A percentile compares a stretch with the other conserved stretches of the same genome.
These are phyloP conservation scores for Berberis thunbergii DNA, from an alignment of 164 flowering plant genomes.

Conservation along the genomic window DNA sequence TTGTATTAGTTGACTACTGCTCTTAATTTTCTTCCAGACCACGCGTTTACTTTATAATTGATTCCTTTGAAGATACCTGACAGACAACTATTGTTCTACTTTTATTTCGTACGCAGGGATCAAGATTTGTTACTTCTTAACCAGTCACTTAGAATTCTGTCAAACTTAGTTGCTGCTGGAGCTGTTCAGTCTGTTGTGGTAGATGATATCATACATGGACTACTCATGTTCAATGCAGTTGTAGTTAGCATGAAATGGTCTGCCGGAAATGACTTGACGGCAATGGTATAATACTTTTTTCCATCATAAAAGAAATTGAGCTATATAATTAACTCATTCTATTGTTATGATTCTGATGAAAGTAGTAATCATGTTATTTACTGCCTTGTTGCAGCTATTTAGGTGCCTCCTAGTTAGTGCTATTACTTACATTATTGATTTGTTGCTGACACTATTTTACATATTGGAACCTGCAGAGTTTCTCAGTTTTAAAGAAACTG, in stretches of 20 bases:
- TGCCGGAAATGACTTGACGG: slow-evolving; percentile 38
- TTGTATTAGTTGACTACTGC: no score
- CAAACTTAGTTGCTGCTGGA: slow-evolving; percentile 70
- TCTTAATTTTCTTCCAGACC: no score
- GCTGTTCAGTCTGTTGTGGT: slow-evolving; percentile 44
- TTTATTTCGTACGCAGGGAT: slow-evolving; percentile 42
- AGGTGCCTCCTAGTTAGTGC: not conserved
- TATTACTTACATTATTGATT: not conserved
- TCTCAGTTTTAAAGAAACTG: slow-evolving; percentile 49
- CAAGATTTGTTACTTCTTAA: slow-evolving; percentile 32
- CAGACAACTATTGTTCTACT: slow-evolving; percentile 11
- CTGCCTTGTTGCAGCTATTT: not conserved
- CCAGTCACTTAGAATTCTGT: slow-evolving; percentile 73
- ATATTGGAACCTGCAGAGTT: slow-evolving; percentile 43
- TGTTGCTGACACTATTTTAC: not conserved
- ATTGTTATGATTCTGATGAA: no score
- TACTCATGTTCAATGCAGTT: slow-evolving; percentile 42
- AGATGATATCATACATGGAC: slow-evolving; percentile 50
- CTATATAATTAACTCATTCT: no score
- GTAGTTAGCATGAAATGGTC: slow-evolving; percentile 27
- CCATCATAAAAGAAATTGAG: no score
- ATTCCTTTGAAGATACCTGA: not conserved
- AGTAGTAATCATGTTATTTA: no score
- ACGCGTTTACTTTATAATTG: no score
- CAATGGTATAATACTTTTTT: slow-evolving; percentile 43